phyloP scores from a whole-genome alignment of 164 flowering plant genomes.

The Magnolia kwangsiensis region DNA sequence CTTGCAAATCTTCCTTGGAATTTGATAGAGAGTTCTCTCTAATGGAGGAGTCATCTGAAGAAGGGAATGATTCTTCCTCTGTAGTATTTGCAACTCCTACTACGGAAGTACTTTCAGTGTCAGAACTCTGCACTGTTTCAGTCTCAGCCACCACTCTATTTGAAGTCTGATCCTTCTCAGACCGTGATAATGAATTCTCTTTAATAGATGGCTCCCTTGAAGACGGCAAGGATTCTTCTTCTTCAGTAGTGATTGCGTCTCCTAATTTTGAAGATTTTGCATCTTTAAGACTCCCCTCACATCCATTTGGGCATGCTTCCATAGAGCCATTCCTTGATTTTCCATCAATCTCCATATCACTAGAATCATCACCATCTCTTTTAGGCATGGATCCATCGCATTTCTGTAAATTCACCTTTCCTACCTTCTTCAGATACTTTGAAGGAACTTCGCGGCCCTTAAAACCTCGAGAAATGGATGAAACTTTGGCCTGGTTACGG shows the following conservation, averaged over 20 bases:
- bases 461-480: slow-evolving; percentile 18
- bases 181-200: slow-evolving; percentile 15
- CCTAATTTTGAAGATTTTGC: background rate
- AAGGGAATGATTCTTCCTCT: slow-evolving; percentile 1
- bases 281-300: slow-evolving; percentile 11
- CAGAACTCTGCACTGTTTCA: background rate
- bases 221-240: slow-evolving; percentile 1
- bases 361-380: slow-evolving; percentile 25
- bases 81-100: background rate
- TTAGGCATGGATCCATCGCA: background rate
- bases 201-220: background rate
- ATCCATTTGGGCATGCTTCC: slow-evolving; percentile 15
- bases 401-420: slow-evolving; percentile 14
- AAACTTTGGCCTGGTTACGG: slow-evolving; percentile 24
- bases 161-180: slow-evolving; percentile 6
- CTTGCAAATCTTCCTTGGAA: slow-evolving; percentile 14
- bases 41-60: slow-evolving; percentile 4
- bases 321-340: slow-evolving; percentile 31
- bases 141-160: background rate
- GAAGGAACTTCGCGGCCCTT: slow-evolving; percentile 17
- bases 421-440: slow-evolving; percentile 18
- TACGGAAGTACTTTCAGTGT: background rate
- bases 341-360: slow-evolving; percentile 39
- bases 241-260: background rate
- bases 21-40: slow-evolving; percentile 14